Base-by-base conservation (phyloP, 2,329 filamentous ascomycete genomes). In the Pyricularia sp. region DNA sequence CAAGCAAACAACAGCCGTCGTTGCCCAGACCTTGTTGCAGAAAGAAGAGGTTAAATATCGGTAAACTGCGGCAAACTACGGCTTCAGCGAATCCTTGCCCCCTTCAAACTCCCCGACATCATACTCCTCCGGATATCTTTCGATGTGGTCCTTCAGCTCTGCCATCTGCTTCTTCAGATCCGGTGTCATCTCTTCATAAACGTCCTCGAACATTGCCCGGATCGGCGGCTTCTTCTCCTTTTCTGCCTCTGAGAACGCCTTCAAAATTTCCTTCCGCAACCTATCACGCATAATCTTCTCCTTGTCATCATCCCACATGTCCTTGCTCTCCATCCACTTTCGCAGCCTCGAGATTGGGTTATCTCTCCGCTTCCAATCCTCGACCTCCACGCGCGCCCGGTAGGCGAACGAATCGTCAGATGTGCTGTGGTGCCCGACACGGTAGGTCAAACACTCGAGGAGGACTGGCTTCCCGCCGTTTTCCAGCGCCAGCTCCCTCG, bases 331-430 rank as follows among this genome's bases (percentile, higher is more conserved):
- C 81, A 99, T 88, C 86, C 93, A 99, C 81, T 79, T 79, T 14
- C 78, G 76, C 69, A 79, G 71, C 63, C 78, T 71, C n/a, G 76
- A 75, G 25, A 79, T 78, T 3, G 78, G 78, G 63, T 79, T 79
- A 68, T 79, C 78, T 17, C 78, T 71, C 66, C 78, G 70, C 77
- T 93, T 94, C 92, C 92, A 94, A 75, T 94, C 91, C 75, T 94
- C 92, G 9, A 99, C 95, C 76, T 99, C 95, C 0, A 97, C 89
- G 30, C 91, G 88, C 1, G 94, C 93, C 10, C 95, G 91, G 81
- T 99, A 99, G 0, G 95, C 95, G 75, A 97, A 99, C 30, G 92
- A 95, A 80, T 99, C 95, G 76, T 99, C 95, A 0, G 92, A 95
- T 0, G 95, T 99, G 79, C 93, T 97, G 81, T 99, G 95, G 77